Evolutionary conservation across 2,329 filamentous ascomycete genomes (phyloP).

Genomic region (Triangularia verruculosa): DNA sequence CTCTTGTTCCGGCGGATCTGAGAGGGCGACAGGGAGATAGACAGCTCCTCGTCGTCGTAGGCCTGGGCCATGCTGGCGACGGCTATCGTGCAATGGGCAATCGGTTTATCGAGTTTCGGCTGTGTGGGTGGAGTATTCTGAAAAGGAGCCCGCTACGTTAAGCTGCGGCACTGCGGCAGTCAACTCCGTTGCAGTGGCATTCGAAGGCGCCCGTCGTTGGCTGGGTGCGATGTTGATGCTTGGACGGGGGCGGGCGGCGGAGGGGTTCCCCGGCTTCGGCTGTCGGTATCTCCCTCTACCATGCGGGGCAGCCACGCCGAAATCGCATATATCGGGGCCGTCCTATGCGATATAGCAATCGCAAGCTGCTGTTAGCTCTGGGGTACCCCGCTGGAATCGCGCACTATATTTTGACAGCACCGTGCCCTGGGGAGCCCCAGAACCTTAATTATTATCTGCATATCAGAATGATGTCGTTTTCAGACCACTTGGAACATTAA

Average conservation of each 20-base stretch:
- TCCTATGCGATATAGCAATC: background rate
- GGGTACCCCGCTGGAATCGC: background rate
- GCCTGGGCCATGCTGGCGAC: constrained; percentile 24
- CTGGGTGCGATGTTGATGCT: background rate
- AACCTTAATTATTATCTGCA: background rate
- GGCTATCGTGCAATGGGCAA: background rate
- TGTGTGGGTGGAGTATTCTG: background rate
- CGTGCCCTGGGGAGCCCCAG: background rate
- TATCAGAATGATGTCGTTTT: background rate
- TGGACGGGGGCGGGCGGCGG: background rate
- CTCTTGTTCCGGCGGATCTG: constrained; percentile 55
- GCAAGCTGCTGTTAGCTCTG: background rate
- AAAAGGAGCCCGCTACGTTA: background rate
- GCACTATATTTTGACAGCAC: background rate
- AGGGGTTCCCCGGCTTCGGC: background rate
- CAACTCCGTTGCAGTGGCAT: background rate
- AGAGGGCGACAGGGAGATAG: constrained; percentile 68
- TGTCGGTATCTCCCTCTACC: background rate
- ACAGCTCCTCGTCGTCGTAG: constrained; percentile 74
- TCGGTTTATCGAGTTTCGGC: constrained; percentile 2
- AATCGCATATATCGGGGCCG: background rate
- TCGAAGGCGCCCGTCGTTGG: background rate
- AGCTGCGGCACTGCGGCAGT: background rate
- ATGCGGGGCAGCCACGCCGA: background rate
- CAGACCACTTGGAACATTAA: background rate